phyloP scores from a whole-genome alignment of 2,329 filamentous ascomycete species.

The Colletotrichum kahawae region DNA sequence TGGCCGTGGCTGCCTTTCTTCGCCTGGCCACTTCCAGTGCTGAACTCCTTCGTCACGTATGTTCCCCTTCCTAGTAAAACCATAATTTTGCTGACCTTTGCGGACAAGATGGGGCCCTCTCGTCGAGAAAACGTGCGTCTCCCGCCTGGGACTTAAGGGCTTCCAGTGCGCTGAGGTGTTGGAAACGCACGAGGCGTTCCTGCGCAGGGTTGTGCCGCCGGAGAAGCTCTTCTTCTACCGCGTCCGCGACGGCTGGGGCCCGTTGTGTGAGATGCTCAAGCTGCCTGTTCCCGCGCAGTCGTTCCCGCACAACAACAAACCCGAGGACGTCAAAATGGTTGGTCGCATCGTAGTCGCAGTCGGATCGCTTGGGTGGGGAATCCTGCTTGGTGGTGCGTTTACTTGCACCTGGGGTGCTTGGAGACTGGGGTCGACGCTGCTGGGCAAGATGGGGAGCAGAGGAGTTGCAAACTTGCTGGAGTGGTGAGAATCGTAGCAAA shows the following conservation, averaged over 20 bases:
- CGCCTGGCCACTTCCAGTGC: conserved; percentile 18
- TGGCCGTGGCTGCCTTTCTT: conserved; percentile 24
- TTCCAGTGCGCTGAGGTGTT: conserved; percentile 23
- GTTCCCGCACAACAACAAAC: conserved; percentile 33
- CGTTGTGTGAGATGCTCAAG: conserved; percentile 35
- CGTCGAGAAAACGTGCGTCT: background rate
- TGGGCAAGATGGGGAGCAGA: background rate
- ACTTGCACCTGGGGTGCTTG: background rate
- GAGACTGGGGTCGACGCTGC: background rate
- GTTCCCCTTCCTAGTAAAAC: background rate
- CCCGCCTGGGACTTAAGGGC: background rate
- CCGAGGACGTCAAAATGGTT: conserved; percentile 8
- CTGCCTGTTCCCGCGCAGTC: conserved; percentile 32
- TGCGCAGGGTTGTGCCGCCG: conserved; percentile 23
- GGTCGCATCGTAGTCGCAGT: background rate
- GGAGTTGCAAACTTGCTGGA: background rate
- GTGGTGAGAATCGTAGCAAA: background rate
- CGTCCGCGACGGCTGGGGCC: conserved; percentile 36
- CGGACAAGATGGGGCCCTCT: background rate
- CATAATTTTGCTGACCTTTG: background rate
- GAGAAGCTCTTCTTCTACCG: conserved; percentile 31
- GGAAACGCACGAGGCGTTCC: background rate
- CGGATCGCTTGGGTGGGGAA: background rate
- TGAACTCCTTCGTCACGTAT: background rate
- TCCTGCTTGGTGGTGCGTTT: background rate